phyloP scores from a whole-genome alignment of 2,329 filamentous ascomycete genomes.

The Talaromyces sp. region DNA sequence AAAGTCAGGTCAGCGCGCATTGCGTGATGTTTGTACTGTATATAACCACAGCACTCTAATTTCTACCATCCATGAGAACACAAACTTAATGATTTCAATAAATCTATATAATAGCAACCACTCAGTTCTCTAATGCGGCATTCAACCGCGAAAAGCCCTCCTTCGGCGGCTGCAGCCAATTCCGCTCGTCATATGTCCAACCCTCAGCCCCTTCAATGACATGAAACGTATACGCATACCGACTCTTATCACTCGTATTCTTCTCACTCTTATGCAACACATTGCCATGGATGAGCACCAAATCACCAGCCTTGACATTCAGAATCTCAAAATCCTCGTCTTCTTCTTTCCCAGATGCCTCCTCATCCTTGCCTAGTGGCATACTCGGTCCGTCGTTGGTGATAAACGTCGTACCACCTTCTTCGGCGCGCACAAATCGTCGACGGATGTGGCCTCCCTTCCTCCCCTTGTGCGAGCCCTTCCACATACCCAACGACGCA shows the following conservation, averaged over 20 bases:
- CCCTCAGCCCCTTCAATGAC: conserved; percentile 77
- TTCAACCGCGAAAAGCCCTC: conserved; percentile 71
- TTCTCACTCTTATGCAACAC: conserved; percentile 93
- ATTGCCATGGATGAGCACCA: conserved; percentile 95
- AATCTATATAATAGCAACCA: too few relatives aligned
- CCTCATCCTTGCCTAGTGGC: conserved; percentile 54
- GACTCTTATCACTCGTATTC: conserved; percentile 79
- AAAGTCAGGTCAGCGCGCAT: conserved; percentile 5
- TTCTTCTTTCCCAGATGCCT: conserved; percentile 35
- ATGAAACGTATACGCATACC: conserved; percentile 97
- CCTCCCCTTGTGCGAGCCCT: conserved; percentile 64
- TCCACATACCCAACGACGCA: conserved; percentile 83
- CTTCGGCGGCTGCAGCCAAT: conserved; percentile 87
- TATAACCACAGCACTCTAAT: background rate
- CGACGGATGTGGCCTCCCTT: conserved; percentile 67
- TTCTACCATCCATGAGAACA: conserved; percentile 27
- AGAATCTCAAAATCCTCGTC: conserved; percentile 68
- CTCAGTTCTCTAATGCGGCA: conserved; percentile 22
- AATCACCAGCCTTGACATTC: conserved; percentile 84
- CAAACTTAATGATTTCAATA: conserved; percentile 12
- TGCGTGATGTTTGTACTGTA: conserved; percentile 1
- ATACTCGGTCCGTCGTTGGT: conserved; percentile 66
- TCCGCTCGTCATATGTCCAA: conserved; percentile 72
- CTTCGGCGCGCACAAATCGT: conserved; percentile 63
- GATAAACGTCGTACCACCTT: conserved; percentile 65